A percentile compares a stretch with the other conserved stretches of the same genome.
Evolutionary conservation across 352 stramenopile species (phyloP).

Genomic region (Phytophthora nicotianae): DNA sequence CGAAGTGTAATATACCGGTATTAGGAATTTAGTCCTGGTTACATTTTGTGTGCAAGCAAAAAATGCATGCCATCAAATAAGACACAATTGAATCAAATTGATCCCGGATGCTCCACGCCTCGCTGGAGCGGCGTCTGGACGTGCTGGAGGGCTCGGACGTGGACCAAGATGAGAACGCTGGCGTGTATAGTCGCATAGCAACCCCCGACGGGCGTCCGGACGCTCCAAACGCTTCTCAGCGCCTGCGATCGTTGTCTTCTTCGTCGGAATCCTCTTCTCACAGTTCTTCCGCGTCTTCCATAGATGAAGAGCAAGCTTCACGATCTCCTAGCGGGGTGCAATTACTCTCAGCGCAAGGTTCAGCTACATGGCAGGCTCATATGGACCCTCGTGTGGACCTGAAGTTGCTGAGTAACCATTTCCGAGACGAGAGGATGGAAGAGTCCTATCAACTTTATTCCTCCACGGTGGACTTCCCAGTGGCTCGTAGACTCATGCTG

Average conservation of each 20-base stretch:
- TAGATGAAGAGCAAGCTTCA: conserved; percentile 6
- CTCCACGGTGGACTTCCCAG: conserved; percentile 70
- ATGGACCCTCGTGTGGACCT: conserved; percentile 63
- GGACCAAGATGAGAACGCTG: conserved; percentile 15
- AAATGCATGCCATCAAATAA: background rate
- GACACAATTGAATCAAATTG: background rate
- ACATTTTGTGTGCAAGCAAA: background rate
- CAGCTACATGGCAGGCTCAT: conserved; percentile 48
- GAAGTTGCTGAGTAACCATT: conserved; percentile 67
- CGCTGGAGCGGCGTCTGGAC: conserved; percentile 24
- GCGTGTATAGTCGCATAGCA: conserved; percentile 15
- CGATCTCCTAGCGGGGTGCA: conserved; percentile 28
- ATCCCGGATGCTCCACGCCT: background rate
- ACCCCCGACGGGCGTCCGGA: conserved; percentile 14
- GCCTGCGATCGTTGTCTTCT: conserved; percentile 12
- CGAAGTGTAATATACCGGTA: background rate
- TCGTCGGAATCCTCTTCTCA: conserved; percentile 28
- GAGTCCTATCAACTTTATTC: conserved; percentile 84
- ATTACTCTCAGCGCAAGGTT: conserved; percentile 46
- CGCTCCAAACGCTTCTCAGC: background rate
- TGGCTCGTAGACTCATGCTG: conserved; percentile 63
- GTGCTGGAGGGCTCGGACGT: conserved; percentile 24
- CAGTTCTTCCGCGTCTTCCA: conserved; percentile 21
- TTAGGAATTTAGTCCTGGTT: conserved; percentile 6
- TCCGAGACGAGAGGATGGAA: conserved; percentile 71